Conservation (phyloP, 371 early-diverging fungal genomes). For the Lichtheimia corymbifera region DNA sequence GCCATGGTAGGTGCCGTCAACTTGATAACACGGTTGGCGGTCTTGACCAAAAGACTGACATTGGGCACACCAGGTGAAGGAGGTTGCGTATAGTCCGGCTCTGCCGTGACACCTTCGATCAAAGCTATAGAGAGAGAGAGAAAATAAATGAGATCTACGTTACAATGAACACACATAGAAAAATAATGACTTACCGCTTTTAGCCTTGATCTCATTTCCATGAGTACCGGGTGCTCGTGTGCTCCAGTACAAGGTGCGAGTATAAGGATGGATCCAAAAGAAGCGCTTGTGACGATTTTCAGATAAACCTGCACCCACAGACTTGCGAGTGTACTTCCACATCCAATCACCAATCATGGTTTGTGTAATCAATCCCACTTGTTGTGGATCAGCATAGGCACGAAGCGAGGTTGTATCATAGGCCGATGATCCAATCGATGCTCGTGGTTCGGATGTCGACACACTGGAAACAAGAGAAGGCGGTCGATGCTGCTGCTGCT, state of each 20-base stretch:
- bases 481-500: constrained; percentile 6
- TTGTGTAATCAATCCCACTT: constrained; percentile 67
- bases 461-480: constrained; percentile 13
- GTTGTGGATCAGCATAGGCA: constrained; percentile 37
- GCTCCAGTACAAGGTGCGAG: constrained; percentile 75
- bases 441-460: constrained; percentile 13
- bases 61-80: constrained; percentile 43
- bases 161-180: background rate
- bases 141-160: background rate
- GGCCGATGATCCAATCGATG: constrained; percentile 10
- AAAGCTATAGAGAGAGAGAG: constrained; percentile 40
- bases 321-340: constrained; percentile 66
- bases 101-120: constrained; percentile 52
- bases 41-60: constrained; percentile 60
- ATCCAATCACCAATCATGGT: constrained; percentile 77
- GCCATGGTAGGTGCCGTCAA: constrained; percentile 62
- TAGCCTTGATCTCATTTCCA: constrained; percentile 39
- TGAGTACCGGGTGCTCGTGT: constrained; percentile 58
- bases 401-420: constrained; percentile 11
- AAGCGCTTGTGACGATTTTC: constrained; percentile 67
- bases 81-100: constrained; percentile 30
- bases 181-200: constrained; percentile 35
- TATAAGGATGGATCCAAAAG: constrained; percentile 81
- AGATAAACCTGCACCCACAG: constrained; percentile 46
- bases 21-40: constrained; percentile 61